Evolutionary conservation across 179 eudicot genomes (phyloP).

Genomic region (Silene coronaria): DNA sequence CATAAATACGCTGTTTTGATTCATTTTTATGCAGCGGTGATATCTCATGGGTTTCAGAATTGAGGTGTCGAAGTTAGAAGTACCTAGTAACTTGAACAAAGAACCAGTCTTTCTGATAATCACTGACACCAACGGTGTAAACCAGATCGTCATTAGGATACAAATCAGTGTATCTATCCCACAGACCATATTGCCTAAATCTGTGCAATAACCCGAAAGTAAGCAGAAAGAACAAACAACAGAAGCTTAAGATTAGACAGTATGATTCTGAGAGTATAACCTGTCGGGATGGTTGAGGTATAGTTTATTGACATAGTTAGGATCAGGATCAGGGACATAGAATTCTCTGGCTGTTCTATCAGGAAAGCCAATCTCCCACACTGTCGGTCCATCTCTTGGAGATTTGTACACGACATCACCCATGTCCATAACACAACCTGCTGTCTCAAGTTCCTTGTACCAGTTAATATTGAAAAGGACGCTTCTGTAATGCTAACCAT

Average conservation of each 20-base stretch:
- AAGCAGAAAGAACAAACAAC: background rate
- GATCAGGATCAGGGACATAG: slow-evolving; percentile 77
- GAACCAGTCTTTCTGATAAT: slow-evolving; percentile 71
- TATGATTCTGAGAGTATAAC: slow-evolving; percentile 21
- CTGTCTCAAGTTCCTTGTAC: background rate
- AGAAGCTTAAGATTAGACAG: background rate
- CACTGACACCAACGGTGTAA: slow-evolving; percentile 54
- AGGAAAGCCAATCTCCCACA: slow-evolving; percentile 86
- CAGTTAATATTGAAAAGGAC: background rate
- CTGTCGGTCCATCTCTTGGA: slow-evolving; percentile 79
- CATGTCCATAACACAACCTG: slow-evolving; percentile 45
- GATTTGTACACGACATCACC: slow-evolving; percentile 64
- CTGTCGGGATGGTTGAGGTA: slow-evolving; percentile 67
- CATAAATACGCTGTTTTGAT: background rate
- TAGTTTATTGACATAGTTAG: slow-evolving; percentile 54
- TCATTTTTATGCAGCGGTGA: too few species aligned
- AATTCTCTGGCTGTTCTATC: slow-evolving; percentile 81
- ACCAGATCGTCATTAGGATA: slow-evolving; percentile 62
- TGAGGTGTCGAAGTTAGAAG: background rate
- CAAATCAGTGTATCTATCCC: slow-evolving; percentile 70
- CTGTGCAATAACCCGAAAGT: slow-evolving; percentile 26
- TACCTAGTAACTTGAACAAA: slow-evolving; percentile 82
- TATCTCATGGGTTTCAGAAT: background rate
- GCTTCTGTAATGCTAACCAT: background rate
- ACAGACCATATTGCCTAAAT: slow-evolving; percentile 81